Percentiles rank a stretch among this genome's conserved stretches.
These are phyloP conservation scores for Eimeria sp. DNA, from an alignment of 169 alveolate species.

Conservation along the genomic window DNA sequence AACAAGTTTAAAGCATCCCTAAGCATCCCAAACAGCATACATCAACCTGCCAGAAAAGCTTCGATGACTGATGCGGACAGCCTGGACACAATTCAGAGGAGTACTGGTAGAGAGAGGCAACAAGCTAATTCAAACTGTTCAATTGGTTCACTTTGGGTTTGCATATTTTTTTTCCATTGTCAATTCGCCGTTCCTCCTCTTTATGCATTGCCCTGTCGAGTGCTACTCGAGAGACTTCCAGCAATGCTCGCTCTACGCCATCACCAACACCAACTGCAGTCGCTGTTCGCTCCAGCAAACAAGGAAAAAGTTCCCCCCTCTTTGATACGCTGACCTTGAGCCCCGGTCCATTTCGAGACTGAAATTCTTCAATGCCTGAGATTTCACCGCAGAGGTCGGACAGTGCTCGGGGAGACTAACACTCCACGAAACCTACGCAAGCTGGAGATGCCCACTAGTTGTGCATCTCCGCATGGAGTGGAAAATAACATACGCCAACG, in stretches of 20 bases:
- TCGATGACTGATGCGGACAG: background rate
- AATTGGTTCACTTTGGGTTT: slow-evolving; percentile 64
- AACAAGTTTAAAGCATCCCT: slow-evolving; percentile 80
- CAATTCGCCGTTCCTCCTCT: slow-evolving; percentile 79
- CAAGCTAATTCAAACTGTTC: background rate
- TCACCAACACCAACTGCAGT: slow-evolving; percentile 81
- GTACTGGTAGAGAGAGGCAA: background rate
- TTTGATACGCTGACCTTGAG: slow-evolving; percentile 73
- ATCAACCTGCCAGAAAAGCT: background rate
- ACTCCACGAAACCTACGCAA: slow-evolving; percentile 4
- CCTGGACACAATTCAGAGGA: background rate
- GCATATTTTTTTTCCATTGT: slow-evolving; percentile 79
- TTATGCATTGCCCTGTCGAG: slow-evolving; percentile 80
- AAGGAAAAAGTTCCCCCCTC: slow-evolving; percentile 79
- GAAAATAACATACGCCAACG: background rate
- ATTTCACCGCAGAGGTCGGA: background rate
- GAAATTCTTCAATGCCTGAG: slow-evolving; percentile 80
- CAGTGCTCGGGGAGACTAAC: background rate
- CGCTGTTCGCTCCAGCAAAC: slow-evolving; percentile 77
- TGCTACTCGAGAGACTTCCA: slow-evolving; percentile 73
- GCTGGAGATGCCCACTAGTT: background rate
- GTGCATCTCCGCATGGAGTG: background rate
- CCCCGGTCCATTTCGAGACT: slow-evolving; percentile 81
- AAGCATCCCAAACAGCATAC: background rate
- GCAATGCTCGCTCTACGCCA: slow-evolving; percentile 71